Evolutionary conservation across 768 basidiomycete species (phyloP).

Genomic region (Cyclocybe aegerita): DNA sequence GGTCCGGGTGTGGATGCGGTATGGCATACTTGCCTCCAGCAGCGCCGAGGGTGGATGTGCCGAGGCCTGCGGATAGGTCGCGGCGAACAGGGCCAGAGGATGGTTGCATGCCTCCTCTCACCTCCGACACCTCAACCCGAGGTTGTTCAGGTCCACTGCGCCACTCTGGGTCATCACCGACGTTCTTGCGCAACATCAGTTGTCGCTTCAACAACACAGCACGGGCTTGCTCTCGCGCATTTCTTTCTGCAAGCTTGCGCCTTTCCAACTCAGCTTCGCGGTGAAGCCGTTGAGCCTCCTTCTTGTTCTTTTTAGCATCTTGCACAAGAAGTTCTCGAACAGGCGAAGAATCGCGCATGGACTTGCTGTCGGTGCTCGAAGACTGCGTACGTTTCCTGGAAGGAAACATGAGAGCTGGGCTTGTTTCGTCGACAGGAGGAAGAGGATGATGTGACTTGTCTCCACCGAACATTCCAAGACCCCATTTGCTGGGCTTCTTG

Average conservation of each 20-base stretch:
- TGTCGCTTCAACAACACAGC: conserved; percentile 91
- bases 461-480: conserved; percentile 69
- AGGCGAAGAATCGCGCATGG: conserved; percentile 56
- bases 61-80: conserved; percentile 41
- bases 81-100: conserved; percentile 67
- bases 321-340: conserved; percentile 32
- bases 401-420: conserved; percentile 55
- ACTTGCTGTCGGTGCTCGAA: conserved; percentile 70
- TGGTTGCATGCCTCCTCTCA: conserved; percentile 41
- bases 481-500: conserved; percentile 71
- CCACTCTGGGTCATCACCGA: conserved; percentile 64
- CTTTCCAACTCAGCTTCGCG: conserved; percentile 85
- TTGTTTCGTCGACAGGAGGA: conserved; percentile 74
- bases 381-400: conserved; percentile 81
- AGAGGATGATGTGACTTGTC: conserved; percentile 67
- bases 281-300: conserved; percentile 75
- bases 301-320: conserved; percentile 50
- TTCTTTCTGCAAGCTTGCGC: conserved; percentile 71
- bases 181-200: conserved; percentile 63
- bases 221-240: conserved; percentile 83
- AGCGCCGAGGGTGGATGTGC: conserved; percentile 54
- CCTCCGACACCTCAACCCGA: conserved; percentile 39
- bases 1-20: conserved; percentile 24
- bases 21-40: conserved; percentile 56
- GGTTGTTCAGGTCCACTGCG: conserved; percentile 46